Evolutionary conservation across 139 green algal species (phyloP).

Genomic region (Chlorella vulgaris): DNA sequence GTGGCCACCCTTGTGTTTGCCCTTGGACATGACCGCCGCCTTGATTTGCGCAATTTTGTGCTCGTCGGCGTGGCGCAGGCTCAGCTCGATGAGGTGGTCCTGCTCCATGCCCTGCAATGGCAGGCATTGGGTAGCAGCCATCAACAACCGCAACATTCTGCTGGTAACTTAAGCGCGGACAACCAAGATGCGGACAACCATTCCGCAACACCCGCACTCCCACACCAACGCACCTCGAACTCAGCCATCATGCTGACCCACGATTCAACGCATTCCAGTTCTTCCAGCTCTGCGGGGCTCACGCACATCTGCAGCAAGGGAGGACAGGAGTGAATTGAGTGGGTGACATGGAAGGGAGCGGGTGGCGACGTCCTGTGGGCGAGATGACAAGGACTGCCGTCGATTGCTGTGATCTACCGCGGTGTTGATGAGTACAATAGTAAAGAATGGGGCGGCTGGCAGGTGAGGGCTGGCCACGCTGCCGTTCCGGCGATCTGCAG

Average conservation of each 20-base stretch:
- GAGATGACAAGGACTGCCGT: no score
- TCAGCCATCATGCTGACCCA: slow-evolving; percentile 48
- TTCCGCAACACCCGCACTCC: background rate
- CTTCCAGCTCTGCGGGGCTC: slow-evolving; percentile 34
- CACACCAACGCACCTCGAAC: slow-evolving; percentile 4
- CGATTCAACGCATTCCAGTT: slow-evolving; percentile 41
- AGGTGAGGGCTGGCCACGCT: no score
- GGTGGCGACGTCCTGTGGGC: no score
- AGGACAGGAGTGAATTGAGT: no score
- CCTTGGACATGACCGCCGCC: slow-evolving; percentile 14
- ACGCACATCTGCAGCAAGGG: slow-evolving; percentile 20
- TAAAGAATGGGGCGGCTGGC: no score
- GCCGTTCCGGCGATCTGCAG: no score
- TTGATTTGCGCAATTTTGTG: slow-evolving; percentile 27
- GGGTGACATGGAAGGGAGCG: no score
- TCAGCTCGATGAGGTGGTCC: slow-evolving; percentile 42
- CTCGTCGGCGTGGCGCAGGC: slow-evolving; percentile 34
- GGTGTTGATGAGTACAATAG: no score
- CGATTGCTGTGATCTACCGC: no score
- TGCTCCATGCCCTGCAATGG: slow-evolving; percentile 27
- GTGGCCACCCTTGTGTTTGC: slow-evolving; percentile 7
- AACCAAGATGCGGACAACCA: no score
- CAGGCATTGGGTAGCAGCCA: background rate
- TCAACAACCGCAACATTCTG: no score
- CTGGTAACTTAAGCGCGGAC: no score